Base-by-base conservation (phyloP, 495 filamentous ascomycete species). In the Hamigera avellanea region DNA sequence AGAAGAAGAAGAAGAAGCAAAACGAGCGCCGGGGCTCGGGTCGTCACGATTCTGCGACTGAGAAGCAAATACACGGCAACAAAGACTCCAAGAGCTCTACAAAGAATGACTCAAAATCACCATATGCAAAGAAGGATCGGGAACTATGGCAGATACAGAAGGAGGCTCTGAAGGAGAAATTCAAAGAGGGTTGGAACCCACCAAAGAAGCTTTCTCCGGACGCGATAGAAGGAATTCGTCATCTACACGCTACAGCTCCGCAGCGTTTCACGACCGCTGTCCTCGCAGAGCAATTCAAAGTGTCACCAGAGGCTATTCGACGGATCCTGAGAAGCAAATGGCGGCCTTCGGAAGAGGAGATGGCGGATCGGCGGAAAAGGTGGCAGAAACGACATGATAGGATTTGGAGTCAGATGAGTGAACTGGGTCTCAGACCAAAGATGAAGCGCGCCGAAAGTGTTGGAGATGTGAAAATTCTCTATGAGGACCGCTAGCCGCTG, bases 191-290 rank as follows among this genome's bases (percentile, higher is more conserved):
- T 6, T 98, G 89, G 87, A 62, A 68, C 27, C 86, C 91, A 15
- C 66, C 67, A 17, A 96, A 93, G 60, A 77, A 76, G 39, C 74
- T 98, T 1, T 96, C 91, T 0, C 91, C 89, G 0, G 88, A 95
- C 54, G 83, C 89, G 8, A 52, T 93, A 8, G 80, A 86, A 12
- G 86, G 86, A 18, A 95, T 96, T 39, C 77, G 83, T 14, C 75
- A 78, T 19, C 65, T 98, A 15, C 73, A 93, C 51, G 57, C 68
- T 2, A 73, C 83, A 43, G 76, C 82, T 31, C 86, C 91, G 0
- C 70, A 81, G 1, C 57, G 64, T 33, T 94, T 84, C 62, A 78
- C 81, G 14, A 93, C 84, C 1, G 49, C 67, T 8, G 72, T 78
- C 25, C 75, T 98, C 4, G 73, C 91, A 0, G 48, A 78, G 0